Evolutionary conservation across 1,139 yeast species (phyloP), one percentile per base, ranked within the genome.

Genomic region (Blastobotrys persicus): DNA sequence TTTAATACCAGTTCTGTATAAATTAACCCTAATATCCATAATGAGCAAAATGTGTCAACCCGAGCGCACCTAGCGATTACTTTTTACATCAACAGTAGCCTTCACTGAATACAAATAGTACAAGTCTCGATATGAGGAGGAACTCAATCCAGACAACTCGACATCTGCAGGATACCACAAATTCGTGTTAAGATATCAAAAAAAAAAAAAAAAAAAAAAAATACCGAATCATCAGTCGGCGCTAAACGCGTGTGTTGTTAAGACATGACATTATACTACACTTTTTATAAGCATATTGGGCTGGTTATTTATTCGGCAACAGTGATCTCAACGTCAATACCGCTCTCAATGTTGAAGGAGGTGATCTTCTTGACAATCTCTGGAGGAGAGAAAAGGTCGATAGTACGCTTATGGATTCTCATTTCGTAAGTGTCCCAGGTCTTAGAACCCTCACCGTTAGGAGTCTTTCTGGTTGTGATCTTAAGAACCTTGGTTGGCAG

Each of bases 401-500:
- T 88, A 76, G 88, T 85, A 80, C 99, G 91, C 94, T 94, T 94
- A 96, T 94, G 98, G 82, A 94, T 89, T 85, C 98, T 89, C 96
- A 94, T 88, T 83, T 94, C 98, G 77, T 84, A 94, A 70, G 95
- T 80, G 76, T 94, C 99, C 97, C 97, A 94, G 70, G 99, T 94
- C 91, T 94, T 92, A 70, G 98, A 92, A 91, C 99, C 99, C 83
- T 94, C 98, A 91, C 99, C 99, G 78, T 94, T 94, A 72, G 99
- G 99, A 73, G 98, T 85, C 89, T 94, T 94, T 88, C 99, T 91
- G 87, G 99, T 92, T 80, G 96, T 83, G 80, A 94, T 83, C 79
- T 87, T 89, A 74, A 94, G 87, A 68, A 87, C 95, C 86, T 91
- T 94, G 79, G 98, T 94, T 80, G 99, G 99, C 81, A 94, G 79